A percentile compares a stretch with the other conserved stretches of the same genome.
Conservation (phyloP, 2,329 filamentous ascomycete species). For the Colletotrichum tamarilloi region DNA sequence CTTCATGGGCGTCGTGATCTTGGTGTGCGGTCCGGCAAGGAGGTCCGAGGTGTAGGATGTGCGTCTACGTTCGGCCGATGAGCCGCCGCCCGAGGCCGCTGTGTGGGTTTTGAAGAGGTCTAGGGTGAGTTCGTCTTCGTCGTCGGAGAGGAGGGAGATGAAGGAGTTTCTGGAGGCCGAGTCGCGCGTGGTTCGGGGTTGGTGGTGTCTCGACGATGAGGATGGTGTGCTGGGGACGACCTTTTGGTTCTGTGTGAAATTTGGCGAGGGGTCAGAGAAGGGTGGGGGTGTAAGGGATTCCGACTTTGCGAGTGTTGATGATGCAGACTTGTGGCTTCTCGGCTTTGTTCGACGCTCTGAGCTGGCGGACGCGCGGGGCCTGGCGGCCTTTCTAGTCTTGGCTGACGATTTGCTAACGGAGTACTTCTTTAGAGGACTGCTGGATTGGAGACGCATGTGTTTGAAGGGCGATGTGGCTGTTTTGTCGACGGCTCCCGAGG, state of each 20-base stretch:
- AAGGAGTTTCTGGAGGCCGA: constrained; percentile 50
- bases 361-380: not conserved
- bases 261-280: not conserved
- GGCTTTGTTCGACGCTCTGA: not conserved
- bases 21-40: constrained; percentile 11
- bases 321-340: not conserved
- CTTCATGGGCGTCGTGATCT: constrained; percentile 26
- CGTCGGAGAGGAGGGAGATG: constrained; percentile 55
- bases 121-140: constrained; percentile 50
- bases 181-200: not conserved
- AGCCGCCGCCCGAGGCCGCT: not conserved
- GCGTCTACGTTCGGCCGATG: not conserved
- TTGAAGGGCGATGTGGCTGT: not conserved
- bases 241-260: not conserved
- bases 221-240: not conserved
- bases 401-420: not conserved
- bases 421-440: constrained; percentile 8
- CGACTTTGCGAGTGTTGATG: too few species aligned
- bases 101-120: constrained; percentile 42
- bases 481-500: not conserved
- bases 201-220: not conserved
- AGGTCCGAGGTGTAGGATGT: constrained; percentile 13
- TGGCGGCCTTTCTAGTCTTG: not conserved
- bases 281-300: not conserved
- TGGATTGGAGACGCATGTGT: constrained; percentile 7